Evolutionary conservation across 805 yeast species (phyloP).

Genomic region (Suhomyces kilbournensis): DNA sequence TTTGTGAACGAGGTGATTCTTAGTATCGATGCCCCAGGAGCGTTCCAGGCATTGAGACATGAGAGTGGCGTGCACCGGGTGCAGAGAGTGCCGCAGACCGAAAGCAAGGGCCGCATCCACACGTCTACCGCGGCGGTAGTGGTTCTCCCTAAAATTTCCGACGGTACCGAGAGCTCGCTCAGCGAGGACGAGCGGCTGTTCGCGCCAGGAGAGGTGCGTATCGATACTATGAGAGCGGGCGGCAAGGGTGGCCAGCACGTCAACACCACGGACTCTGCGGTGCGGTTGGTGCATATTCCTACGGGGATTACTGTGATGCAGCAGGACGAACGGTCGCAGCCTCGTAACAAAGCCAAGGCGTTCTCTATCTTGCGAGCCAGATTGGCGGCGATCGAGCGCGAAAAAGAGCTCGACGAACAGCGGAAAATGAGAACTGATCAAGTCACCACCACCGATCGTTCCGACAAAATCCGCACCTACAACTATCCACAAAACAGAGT

Average conservation of each 20-base stretch:
- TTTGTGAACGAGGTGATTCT: conserved; percentile 72
- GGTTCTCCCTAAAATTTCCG: conserved; percentile 78
- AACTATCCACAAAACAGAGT: conserved; percentile 90
- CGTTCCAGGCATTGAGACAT: conserved; percentile 67
- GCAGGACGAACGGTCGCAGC: conserved; percentile 96
- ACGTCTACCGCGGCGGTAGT: conserved; percentile 96
- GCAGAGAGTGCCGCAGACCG: conserved; percentile 91
- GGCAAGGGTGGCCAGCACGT: conserved; percentile 99
- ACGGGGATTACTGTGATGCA: conserved; percentile 85
- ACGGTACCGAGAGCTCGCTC: conserved; percentile 47
- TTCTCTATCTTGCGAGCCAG: conserved; percentile 77
- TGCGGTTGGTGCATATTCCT: conserved; percentile 86
- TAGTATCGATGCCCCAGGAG: conserved; percentile 67
- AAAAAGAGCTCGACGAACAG: conserved; percentile 62
- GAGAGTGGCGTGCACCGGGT: conserved; percentile 98
- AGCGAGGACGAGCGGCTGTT: conserved; percentile 63
- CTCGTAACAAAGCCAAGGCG: conserved; percentile 90
- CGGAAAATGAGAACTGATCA: conserved; percentile 70
- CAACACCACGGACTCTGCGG: conserved; percentile 96
- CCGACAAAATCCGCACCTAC: conserved; percentile 92
- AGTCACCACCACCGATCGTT: conserved; percentile 83
- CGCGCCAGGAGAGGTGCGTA: conserved; percentile 81
- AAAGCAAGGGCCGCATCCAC: conserved; percentile 89
- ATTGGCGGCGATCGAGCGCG: conserved; percentile 75
- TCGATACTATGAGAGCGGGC: conserved; percentile 96